A percentile compares a stretch with the other conserved stretches of the same genome.
phyloP scores from a whole-genome alignment of 768 basidiomycete species.

The Amanita subjunquillea region DNA sequence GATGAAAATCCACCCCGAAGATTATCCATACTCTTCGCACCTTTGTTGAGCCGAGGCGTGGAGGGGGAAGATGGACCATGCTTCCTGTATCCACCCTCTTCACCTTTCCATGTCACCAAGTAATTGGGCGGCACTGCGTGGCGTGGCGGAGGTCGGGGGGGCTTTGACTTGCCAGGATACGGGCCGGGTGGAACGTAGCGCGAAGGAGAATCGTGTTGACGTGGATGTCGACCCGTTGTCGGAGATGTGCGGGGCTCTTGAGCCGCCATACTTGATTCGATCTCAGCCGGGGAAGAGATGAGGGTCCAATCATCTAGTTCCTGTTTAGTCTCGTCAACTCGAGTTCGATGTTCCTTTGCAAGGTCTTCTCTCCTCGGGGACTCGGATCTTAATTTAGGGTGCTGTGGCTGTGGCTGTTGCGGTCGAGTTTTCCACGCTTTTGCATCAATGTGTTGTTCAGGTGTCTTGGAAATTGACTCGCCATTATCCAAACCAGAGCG shows the following conservation, averaged over 20 bases:
- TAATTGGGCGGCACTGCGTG: slow-evolving; percentile 33
- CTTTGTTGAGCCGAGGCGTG: slow-evolving; percentile 21
- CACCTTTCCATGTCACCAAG: slow-evolving; percentile 42
- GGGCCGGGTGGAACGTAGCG: slow-evolving; percentile 19
- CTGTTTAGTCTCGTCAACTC: slow-evolving; percentile 4
- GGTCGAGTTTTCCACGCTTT: slow-evolving; percentile 22
- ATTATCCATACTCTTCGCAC: slow-evolving; percentile 53
- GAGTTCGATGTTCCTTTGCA: slow-evolving; percentile 2
- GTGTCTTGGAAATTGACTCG: slow-evolving; percentile 27
- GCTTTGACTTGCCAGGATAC: slow-evolving; percentile 20
- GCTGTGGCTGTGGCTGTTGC: slow-evolving; percentile 13
- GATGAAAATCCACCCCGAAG: slow-evolving; percentile 26
- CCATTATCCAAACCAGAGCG: slow-evolving; percentile 45
- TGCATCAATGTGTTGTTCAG: slow-evolving; percentile 27
- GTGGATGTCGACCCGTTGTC: slow-evolving; percentile 14
- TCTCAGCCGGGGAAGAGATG: slow-evolving; percentile 11
- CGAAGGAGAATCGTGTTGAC: slow-evolving; percentile 20
- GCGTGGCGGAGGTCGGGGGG: slow-evolving; percentile 25
- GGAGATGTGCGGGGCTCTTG: slow-evolving; percentile 7
- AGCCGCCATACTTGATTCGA: slow-evolving; percentile 7
- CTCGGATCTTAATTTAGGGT: slow-evolving; percentile 14
- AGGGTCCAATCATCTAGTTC: slow-evolving; percentile 15
- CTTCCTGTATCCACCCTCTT: slow-evolving; percentile 28
- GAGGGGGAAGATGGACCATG: slow-evolving; percentile 20
- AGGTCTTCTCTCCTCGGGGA: slow-evolving; percentile 21